A percentile compares a stretch with the other conserved stretches of the same genome.
These are phyloP conservation scores for Auriscalpium microsporum DNA, from an alignment of 768 basidiomycete species.

Conservation along the genomic window DNA sequence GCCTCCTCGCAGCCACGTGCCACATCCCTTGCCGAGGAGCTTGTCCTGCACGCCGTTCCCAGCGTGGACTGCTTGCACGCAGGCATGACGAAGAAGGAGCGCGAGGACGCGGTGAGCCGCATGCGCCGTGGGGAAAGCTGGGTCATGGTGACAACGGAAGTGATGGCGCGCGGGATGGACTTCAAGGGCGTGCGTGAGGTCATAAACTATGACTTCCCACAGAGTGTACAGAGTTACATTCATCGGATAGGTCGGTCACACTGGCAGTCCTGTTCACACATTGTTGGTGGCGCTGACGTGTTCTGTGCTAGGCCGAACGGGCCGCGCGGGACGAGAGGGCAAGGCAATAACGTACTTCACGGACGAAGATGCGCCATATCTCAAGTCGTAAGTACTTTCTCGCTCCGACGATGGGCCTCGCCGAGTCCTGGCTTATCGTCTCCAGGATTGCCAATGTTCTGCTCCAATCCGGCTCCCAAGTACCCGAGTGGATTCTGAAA, in stretches of 20 bases:
- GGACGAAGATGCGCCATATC: conserved; percentile 81
- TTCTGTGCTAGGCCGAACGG: conserved; percentile 67
- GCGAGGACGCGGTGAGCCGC: conserved; percentile 74
- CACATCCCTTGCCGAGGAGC: conserved; percentile 70
- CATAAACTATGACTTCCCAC: conserved; percentile 96
- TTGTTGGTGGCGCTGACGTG: not conserved
- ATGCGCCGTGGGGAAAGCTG: conserved; percentile 90
- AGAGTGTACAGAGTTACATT: conserved; percentile 89
- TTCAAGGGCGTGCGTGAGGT: conserved; percentile 92
- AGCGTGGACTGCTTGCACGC: conserved; percentile 91
- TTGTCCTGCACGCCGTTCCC: conserved; percentile 66
- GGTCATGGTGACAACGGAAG: conserved; percentile 94
- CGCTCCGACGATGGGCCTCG: conserved; percentile 1
- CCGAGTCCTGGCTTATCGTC: not conserved
- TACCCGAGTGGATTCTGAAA: conserved; percentile 93
- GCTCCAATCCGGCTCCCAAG: conserved; percentile 80
- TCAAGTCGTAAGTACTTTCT: conserved; percentile 62
- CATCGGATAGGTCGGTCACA: conserved; percentile 74
- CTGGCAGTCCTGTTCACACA: not conserved
- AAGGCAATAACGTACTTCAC: conserved; percentile 96
- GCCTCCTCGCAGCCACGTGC: conserved; percentile 84
- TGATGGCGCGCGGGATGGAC: conserved; percentile 98
- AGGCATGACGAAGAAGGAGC: conserved; percentile 77
- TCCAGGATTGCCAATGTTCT: conserved; percentile 92
- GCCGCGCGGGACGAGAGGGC: conserved; percentile 86